phyloP scores from a whole-genome alignment of 2,329 filamentous ascomycete genomes.

The Aspergillus udagawae region DNA sequence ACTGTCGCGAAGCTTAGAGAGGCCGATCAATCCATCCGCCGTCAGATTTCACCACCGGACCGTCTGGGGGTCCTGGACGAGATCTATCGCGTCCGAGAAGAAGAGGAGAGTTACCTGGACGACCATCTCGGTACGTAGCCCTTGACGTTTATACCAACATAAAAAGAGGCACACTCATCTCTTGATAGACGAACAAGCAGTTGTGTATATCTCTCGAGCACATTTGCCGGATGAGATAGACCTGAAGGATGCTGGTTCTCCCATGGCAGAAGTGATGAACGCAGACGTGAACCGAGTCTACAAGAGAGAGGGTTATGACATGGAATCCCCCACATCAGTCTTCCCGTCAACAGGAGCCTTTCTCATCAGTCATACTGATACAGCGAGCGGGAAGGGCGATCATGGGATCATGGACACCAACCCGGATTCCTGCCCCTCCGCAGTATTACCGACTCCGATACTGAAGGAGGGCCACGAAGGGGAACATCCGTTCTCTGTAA shows the following conservation, averaged over 20 bases:
- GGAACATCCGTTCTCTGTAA: constrained; percentile 3
- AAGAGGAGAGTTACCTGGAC: constrained; percentile 29
- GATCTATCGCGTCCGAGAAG: constrained; percentile 31
- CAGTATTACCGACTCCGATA: constrained; percentile 8
- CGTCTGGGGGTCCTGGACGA: constrained; percentile 30
- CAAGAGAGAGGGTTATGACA: constrained; percentile 13
- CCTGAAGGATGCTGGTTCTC: constrained; percentile 13
- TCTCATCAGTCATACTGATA: constrained; percentile 1
- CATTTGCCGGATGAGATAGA: constrained; percentile 25
- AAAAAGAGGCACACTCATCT: neutral
- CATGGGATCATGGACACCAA: constrained; percentile 2
- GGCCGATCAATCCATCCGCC: constrained; percentile 31
- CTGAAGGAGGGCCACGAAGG: constrained; percentile 3
- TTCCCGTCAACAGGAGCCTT: constrained; percentile 14
- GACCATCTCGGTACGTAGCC: constrained; percentile 24
- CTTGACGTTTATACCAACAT: neutral
- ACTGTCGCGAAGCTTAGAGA: constrained; percentile 31
- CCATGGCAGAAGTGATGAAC: constrained; percentile 8
- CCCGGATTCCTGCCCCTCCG: constrained; percentile 9
- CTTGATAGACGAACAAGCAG: constrained; percentile 20
- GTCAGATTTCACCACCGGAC: constrained; percentile 26
- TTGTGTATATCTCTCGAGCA: constrained; percentile 23
- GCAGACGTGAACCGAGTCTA: constrained; percentile 10
- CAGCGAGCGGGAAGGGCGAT: constrained; percentile 1
- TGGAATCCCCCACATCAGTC: constrained; percentile 21